Evolutionary conservation across 225 moss, liverwort and hornwort species (phyloP).

Genomic region (Climacium dendroides): DNA sequence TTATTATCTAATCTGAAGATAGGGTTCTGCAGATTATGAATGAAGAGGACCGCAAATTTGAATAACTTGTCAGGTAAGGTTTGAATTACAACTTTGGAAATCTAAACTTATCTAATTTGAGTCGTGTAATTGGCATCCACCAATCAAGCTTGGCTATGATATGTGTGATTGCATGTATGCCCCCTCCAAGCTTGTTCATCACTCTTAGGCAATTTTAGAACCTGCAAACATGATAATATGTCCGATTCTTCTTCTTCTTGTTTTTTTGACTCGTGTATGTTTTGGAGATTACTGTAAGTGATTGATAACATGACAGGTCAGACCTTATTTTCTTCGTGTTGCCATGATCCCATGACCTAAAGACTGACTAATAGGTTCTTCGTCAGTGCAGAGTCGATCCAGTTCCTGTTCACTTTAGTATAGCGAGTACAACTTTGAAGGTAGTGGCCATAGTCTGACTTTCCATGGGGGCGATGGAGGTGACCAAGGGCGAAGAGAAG

Average conservation of each 20-base stretch:
- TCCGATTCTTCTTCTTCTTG: neutral
- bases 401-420: neutral
- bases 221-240: neutral
- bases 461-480: constrained; percentile 52
- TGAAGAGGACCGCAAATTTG: neutral
- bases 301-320: neutral
- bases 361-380: neutral
- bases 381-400: neutral
- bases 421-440: neutral
- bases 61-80: neutral
- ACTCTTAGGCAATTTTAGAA: neutral
- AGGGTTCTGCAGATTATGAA: neutral
- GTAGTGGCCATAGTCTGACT: neutral
- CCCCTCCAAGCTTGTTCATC: neutral
- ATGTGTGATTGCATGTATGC: neutral
- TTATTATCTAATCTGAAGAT: neutral
- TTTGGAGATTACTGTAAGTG: neutral
- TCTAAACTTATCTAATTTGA: neutral
- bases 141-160: neutral
- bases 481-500: constrained; percentile 25
- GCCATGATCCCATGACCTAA: neutral
- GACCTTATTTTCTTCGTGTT: neutral
- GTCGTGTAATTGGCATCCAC: neutral
- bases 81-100: neutral
- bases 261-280: neutral